A percentile compares a stretch with the other conserved stretches of the same genome.
These are phyloP conservation scores for Magnusiomyces magnusii DNA, from an alignment of 1,139 yeast species.

Conservation along the genomic window DNA sequence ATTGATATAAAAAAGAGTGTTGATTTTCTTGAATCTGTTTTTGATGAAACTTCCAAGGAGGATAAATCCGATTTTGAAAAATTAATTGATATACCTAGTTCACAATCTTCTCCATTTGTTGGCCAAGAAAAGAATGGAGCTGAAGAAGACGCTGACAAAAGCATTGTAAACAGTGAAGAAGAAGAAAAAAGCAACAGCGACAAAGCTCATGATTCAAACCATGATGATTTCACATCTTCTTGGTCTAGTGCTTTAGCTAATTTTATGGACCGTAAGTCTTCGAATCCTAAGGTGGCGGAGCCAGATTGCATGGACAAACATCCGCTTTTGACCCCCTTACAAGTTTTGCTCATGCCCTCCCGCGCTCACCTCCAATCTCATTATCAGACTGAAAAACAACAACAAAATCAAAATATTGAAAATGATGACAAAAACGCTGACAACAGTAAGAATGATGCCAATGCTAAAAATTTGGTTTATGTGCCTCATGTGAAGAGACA, in stretches of 20 bases:
- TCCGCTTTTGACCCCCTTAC: slow-evolving; percentile 1
- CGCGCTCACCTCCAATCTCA: neutral
- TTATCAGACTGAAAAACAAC: neutral
- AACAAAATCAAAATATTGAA: neutral
- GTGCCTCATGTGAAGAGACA: slow-evolving; percentile 1
- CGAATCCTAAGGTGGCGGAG: neutral
- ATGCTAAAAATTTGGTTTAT: neutral
- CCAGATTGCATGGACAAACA: neutral
- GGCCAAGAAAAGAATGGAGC: neutral
- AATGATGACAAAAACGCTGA: neutral
- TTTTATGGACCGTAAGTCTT: neutral
- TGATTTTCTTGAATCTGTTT: too few relatives aligned
- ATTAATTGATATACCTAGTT: neutral
- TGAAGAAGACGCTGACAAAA: neutral
- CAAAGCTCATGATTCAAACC: neutral
- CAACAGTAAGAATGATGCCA: too few relatives aligned
- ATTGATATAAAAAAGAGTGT: neutral
- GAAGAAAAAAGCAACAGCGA: neutral
- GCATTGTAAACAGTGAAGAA: neutral
- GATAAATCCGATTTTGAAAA: neutral
- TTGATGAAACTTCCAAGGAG: neutral
- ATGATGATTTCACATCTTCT: neutral
- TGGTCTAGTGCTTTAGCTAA: neutral
- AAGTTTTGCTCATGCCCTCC: neutral
- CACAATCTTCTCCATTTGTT: neutral